A percentile compares a stretch with the other conserved stretches of the same genome.
phyloP scores from a whole-genome alignment of 306 rosid genomes.

The Vigna unguiculata region DNA sequence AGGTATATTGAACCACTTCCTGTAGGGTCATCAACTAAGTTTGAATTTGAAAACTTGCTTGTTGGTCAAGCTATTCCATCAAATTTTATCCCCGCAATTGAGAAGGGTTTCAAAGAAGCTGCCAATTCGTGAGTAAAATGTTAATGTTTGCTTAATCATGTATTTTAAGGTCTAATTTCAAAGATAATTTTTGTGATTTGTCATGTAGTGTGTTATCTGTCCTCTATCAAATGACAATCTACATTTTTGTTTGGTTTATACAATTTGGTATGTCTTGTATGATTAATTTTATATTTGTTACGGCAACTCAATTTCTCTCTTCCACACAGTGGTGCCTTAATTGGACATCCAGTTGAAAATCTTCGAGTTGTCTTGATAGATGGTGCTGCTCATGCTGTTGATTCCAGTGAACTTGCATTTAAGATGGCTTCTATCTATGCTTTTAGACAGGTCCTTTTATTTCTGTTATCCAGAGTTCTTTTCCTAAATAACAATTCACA shows the following conservation, averaged over 20 bases:
- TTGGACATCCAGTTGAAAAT: conserved; percentile 98
- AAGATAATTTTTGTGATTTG: conserved; percentile 1
- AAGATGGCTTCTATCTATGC: conserved; percentile 97
- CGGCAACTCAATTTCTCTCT: conserved; percentile 30
- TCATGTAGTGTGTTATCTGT: neutral
- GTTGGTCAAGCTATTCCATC: conserved; percentile 98
- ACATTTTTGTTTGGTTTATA: neutral
- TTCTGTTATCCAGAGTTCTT: conserved; percentile 30
- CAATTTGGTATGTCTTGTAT: neutral
- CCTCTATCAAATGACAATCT: conserved; percentile 5
- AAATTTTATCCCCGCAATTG: conserved; percentile 91
- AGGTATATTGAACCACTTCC: conserved; percentile 96
- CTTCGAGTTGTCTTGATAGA: conserved; percentile 82
- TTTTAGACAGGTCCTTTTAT: conserved; percentile 78
- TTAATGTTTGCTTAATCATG: conserved; percentile 12
- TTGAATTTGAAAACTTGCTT: conserved; percentile 92
- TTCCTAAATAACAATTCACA: conserved; percentile 25
- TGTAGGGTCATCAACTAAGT: conserved; percentile 74
- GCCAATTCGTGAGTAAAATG: conserved; percentile 83
- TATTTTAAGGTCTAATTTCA: neutral
- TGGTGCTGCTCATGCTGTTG: conserved; percentile 98
- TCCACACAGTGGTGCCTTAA: conserved; percentile 81
- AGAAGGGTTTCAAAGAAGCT: conserved; percentile 97
- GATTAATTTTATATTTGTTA: conserved; percentile 20
- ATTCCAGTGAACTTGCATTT: conserved; percentile 99